Conservation (phyloP, 805 yeast genomes). For the Suhomyces emberorum region DNA sequence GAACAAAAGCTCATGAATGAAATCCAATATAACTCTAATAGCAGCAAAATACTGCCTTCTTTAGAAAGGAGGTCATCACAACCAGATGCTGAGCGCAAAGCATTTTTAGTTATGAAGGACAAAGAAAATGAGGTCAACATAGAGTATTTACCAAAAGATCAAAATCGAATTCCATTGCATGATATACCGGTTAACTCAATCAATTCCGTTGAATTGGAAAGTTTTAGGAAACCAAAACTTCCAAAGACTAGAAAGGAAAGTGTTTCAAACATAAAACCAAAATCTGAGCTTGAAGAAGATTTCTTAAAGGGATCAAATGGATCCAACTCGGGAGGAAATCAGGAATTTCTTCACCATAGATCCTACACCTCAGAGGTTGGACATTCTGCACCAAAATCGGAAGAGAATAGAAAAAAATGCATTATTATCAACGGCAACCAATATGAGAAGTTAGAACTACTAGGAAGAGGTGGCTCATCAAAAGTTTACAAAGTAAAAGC, state of each 20-base stretch:
- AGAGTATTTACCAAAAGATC: neutral
- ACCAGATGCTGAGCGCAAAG: neutral
- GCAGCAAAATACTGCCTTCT: neutral
- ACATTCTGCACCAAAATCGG: conserved; percentile 9
- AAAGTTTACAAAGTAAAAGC: conserved; percentile 79
- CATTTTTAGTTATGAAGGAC: neutral
- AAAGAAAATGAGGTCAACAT: neutral
- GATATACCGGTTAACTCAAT: conserved; percentile 13
- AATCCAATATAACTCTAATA: conserved; percentile 1
- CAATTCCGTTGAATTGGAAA: conserved; percentile 14
- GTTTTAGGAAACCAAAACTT: conserved; percentile 34
- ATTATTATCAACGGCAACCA: conserved; percentile 50
- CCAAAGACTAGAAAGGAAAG: conserved; percentile 15
- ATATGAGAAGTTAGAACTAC: conserved; percentile 70
- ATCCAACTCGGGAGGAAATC: neutral
- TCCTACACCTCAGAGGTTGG: neutral
- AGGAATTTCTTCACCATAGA: neutral
- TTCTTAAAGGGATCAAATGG: neutral
- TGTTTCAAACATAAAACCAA: neutral
- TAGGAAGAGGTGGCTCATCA: conserved; percentile 92
- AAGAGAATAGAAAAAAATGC: conserved; percentile 22
- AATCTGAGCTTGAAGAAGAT: no score
- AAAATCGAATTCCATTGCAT: conserved; percentile 17
- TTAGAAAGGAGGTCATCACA: no score
- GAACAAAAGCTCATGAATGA: conserved; percentile 17